These are phyloP conservation scores for Prunus yedoensis DNA, from an alignment of 331 rosid genomes.

Conservation along the genomic window DNA sequence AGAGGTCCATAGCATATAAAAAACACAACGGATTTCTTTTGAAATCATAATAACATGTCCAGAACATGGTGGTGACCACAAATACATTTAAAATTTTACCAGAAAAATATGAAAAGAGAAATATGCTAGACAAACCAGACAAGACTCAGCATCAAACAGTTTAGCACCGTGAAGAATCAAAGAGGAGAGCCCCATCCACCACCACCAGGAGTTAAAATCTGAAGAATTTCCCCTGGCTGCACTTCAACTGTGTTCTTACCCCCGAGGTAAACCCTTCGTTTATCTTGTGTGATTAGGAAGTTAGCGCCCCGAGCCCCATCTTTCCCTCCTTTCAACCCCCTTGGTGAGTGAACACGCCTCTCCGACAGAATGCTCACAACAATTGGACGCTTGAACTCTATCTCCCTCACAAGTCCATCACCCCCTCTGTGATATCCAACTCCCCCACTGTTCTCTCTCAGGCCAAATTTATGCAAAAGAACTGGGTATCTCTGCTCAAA, in stretches of 20 bases:
- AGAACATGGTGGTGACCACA: not conserved
- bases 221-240: conserved; percentile 73
- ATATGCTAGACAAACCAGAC: not conserved
- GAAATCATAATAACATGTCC: too few species aligned
- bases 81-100: conserved; percentile 1
- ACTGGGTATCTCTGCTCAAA: conserved; percentile 92
- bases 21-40: too few species aligned
- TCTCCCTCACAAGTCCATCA: conserved; percentile 79
- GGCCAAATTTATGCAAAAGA: conserved; percentile 63
- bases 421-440: conserved; percentile 74
- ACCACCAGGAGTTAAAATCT: conserved; percentile 87
- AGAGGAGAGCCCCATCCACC: conserved; percentile 80
- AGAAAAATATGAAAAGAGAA: not conserved
- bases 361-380: conserved; percentile 83
- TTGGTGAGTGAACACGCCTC: conserved; percentile 84
- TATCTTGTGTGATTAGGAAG: conserved; percentile 63
- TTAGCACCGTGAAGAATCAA: conserved; percentile 18
- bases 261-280: conserved; percentile 60
- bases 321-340: conserved; percentile 77
- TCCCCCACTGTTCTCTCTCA: conserved; percentile 78
- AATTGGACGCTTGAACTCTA: conserved; percentile 66
- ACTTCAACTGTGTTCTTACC: conserved; percentile 73
- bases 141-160: not conserved
- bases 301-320: conserved; percentile 78
- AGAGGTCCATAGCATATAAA: too few species aligned